Evolutionary conservation across 495 filamentous ascomycete genomes (phyloP).

Genomic region (Neurospora africana): DNA sequence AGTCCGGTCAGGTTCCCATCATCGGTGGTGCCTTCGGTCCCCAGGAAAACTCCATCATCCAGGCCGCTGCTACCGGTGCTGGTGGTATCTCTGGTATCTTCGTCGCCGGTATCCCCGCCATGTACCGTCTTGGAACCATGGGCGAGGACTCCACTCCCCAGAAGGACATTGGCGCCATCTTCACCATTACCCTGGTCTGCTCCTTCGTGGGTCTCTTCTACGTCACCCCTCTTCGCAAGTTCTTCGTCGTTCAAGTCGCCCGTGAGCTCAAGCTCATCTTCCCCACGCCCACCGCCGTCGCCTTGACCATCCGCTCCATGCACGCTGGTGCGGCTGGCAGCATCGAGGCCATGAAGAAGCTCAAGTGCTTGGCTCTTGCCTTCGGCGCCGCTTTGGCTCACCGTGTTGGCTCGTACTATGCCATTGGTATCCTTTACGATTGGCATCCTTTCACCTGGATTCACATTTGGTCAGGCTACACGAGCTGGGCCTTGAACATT

Average conservation of each 20-base stretch:
- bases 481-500: conserved; percentile 43
- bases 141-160: conserved; percentile 33
- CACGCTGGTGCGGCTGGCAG: conserved; percentile 45
- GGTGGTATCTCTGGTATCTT: conserved; percentile 56
- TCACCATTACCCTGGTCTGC: conserved; percentile 50
- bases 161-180: conserved; percentile 46
- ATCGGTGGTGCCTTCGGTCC: conserved; percentile 53
- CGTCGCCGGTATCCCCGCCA: conserved; percentile 51
- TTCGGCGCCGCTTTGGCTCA: conserved; percentile 41
- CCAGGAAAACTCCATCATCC: conserved; percentile 57
- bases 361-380: conserved; percentile 42
- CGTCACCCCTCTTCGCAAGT: conserved; percentile 55
- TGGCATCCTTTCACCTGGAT: conserved; percentile 59
- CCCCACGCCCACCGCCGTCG: conserved; percentile 53
- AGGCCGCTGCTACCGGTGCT: conserved; percentile 52
- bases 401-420: conserved; percentile 51
- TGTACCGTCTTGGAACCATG: conserved; percentile 49
- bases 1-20: conserved; percentile 41
- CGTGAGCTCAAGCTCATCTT: conserved; percentile 53
- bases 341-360: conserved; percentile 46
- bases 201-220: conserved; percentile 63
- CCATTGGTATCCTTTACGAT: conserved; percentile 53
- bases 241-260: conserved; percentile 57
- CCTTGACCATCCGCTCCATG: conserved; percentile 55
- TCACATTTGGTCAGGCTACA: conserved; percentile 50